Base-by-base conservation (phyloP, 768 basidiomycete species). In the Amanita inopinata region DNA sequence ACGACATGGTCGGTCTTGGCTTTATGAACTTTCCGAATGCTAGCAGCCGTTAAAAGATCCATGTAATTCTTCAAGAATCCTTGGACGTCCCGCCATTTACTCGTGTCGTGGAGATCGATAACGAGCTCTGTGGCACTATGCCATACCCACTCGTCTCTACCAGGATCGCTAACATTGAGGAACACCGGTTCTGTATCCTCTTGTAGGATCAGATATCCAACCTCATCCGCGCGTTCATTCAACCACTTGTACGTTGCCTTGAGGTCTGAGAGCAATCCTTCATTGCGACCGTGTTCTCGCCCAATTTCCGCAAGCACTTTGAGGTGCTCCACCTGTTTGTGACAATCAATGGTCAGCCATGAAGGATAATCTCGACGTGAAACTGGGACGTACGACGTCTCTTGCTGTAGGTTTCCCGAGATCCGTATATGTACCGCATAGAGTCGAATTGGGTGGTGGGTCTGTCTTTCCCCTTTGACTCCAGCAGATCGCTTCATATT, bases 301-400 rank as follows among this genome's bases (percentile, higher is more conserved):
- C 61, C 56, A 10, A 65, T 52, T 9, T 56, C 44, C 0, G 59
- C 57, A 1, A 73, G 57, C 9, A 54, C 58, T 14, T 45, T 49
- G 1, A 74, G 58, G 51, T 74, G 73, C 1, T 56, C 53, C 1
- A 72, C 60, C 73, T 74, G 32, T 30, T 17, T 30, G 19, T n/a
- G 35, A 37, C 19, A 0, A 22, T 11, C 27, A 30, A 37, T 36
- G 14, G 19, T n/a, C 43, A 23, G 35, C 9, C n/a, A n/a, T n/a
- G n/a, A n/a, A n/a, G n/a, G n/a, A n/a, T n/a, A n/a, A n/a, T n/a
- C n/a, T n/a, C n/a, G n/a, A n/a, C n/a, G n/a, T n/a, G n/a, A n/a
- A n/a, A n/a, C n/a, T n/a, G n/a, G 20, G 3, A 59, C 69, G 31
- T 43, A 74, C 74, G 39, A 74, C 73, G 54, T 73, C 69, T 6